Base-by-base conservation (phyloP, 2,329 filamentous ascomycete genomes). In the Lachnellula arida region DNA sequence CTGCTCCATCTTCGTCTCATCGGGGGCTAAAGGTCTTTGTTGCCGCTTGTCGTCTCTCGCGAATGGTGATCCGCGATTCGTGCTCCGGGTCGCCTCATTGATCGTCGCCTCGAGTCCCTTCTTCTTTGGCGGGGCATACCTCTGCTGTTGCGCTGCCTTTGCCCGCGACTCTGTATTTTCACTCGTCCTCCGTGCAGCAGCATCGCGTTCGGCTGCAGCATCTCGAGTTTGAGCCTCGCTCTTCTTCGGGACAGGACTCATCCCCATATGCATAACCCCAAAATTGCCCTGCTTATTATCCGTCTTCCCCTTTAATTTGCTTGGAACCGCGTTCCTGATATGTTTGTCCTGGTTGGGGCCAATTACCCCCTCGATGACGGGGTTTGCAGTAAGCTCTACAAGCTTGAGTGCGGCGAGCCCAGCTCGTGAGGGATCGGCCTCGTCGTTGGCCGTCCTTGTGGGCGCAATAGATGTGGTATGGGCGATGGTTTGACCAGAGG, bases 91-190 rank as follows among this genome's bases (percentile, higher is more conserved):
- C 49, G 54, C 61, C 40, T 65, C 61, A 53, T 51, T 60, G 34
- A 63, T 40, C 23, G 54, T 59, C n/a, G 63, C 61, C 44, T 66
- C 63, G 37, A 68, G 49, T 32, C 64, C 63, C 47, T 67, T 50
- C 58, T 65, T 69, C 56, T 67, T 69, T 22, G 79, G 72, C 9
- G 79, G 75, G 46, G 79, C 75, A 61, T 84, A 83, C 54, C 76
- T 76, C 49, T 77, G 76, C 44, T 78, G 76, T 57, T 78, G 79
- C 46, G 81, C 81, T 55, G 79, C 71, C 64, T 75, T 79, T 37
- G 83, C 82, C 42, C 81, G 81, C 51, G 80, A 74, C 46, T 78
- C 80, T 12, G 82, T 85, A 62, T 76, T 79, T 66, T 86, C 82
- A 64, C 83, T 86, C 12, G 81, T 83, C 50, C 80, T 78, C 67